Base-by-base conservation (phyloP, 176 grass and related monocot species). In the Zizania latifolia region DNA sequence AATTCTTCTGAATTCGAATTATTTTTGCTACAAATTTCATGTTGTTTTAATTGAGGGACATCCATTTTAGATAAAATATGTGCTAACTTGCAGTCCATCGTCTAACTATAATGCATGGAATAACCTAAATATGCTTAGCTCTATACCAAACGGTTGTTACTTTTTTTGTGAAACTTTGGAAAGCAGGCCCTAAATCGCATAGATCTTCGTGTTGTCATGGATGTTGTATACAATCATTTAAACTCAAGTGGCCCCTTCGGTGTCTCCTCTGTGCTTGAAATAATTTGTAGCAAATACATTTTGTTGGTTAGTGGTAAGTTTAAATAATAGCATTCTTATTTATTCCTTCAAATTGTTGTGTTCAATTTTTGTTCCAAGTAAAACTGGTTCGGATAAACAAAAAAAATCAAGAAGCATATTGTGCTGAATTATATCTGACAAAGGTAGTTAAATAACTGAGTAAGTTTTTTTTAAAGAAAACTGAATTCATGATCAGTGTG, bases 211-310 rank as follows among this genome's bases (percentile, higher is more conserved):
- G 94, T 97, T 68, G 74, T 97, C 58, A 70, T 93, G 23, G 94
- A 97, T 85, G 90, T 93, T 73, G 94, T 97, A 59, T 93, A 97
- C 83, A 97, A 93, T 89, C 94, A 93, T 89, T 77, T 97, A 67
- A 35, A 84, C 77, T 84, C 85, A 82, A 93, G 82, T 82, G 93
- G 93, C 23, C 90, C 93, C 13, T 89, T 65, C 34, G 46, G 83
- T 71, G 72, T 85, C 37, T 80, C 45, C 48, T 93, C 93, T 16
- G 90, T 97, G 57, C 90, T 97, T 56, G 93, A 97, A n/a, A n/a
- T n/a, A n/a, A n/a, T n/a, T n/a, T n/a, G n/a, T n/a, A n/a, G n/a
- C n/a, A n/a, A n/a, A n/a, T n/a, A n/a, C n/a, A n/a, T n/a, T n/a
- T n/a, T n/a, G n/a, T n/a, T n/a, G n/a, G n/a, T n/a, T n/a, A n/a